These are phyloP conservation scores for Graphilbum fragrans DNA, from an alignment of 2,329 filamentous ascomycete genomes.

Conservation along the genomic window DNA sequence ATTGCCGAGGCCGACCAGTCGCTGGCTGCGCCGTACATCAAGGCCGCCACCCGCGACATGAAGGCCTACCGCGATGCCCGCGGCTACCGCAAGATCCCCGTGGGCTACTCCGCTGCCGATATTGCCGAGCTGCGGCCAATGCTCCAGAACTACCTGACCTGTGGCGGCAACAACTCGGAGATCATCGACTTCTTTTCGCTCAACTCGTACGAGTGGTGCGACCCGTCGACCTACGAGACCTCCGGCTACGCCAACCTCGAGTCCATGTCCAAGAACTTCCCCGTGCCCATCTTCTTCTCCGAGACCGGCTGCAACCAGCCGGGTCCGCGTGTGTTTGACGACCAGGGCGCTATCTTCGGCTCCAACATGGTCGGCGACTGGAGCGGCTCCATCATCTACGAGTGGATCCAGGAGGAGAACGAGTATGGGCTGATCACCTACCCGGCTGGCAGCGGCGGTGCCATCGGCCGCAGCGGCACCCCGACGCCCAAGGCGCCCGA, in stretches of 20 bases:
- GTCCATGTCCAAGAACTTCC: constrained; percentile 54
- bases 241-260: constrained; percentile 63
- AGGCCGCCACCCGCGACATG: constrained; percentile 69
- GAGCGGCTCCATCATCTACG: constrained; percentile 77
- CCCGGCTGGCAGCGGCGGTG: constrained; percentile 48
- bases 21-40: constrained; percentile 65
- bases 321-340: constrained; percentile 49
- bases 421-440: constrained; percentile 74
- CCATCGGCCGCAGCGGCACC: constrained; percentile 58
- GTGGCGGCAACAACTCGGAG: constrained; percentile 56
- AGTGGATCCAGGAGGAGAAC: constrained; percentile 81
- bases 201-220: constrained; percentile 79
- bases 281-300: constrained; percentile 80
- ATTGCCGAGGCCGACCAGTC: constrained; percentile 51
- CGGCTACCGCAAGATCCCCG: constrained; percentile 67
- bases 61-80: constrained; percentile 69
- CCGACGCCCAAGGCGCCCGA: constrained; percentile 65
- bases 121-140: constrained; percentile 55
- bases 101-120: constrained; percentile 82
- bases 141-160: constrained; percentile 64
- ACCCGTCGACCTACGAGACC: constrained; percentile 39
- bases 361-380: constrained; percentile 54
- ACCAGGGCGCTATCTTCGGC: constrained; percentile 69
- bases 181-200: constrained; percentile 73
- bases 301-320: constrained; percentile 73